Conservation (phyloP, 2,329 filamentous ascomycete genomes). For the Pseudofabraea citricarpa region DNA sequence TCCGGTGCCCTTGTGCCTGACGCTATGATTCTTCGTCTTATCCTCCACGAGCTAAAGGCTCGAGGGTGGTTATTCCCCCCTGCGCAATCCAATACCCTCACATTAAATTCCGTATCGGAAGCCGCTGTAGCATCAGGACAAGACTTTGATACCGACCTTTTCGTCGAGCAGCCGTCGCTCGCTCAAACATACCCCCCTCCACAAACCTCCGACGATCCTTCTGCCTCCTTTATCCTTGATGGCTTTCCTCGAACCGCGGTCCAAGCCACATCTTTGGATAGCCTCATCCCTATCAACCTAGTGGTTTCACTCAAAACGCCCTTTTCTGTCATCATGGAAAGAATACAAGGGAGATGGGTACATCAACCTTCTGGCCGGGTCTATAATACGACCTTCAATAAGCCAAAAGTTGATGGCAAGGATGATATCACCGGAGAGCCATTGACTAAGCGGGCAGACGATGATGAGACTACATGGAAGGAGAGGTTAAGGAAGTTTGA, state of each 20-base stretch:
- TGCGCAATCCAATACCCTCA: conserved; percentile 32
- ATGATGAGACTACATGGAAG: conserved; percentile 82
- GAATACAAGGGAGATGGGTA: conserved; percentile 89
- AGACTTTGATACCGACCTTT: conserved; percentile 23
- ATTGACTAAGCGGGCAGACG: conserved; percentile 77
- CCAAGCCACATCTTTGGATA: conserved; percentile 75
- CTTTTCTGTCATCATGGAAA: conserved; percentile 77
- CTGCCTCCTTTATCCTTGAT: conserved; percentile 90
- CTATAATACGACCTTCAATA: conserved; percentile 93
- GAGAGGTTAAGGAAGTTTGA: conserved; percentile 77
- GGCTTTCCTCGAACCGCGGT: conserved; percentile 86
- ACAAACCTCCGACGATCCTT: conserved; percentile 60
- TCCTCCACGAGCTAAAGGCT: conserved; percentile 79
- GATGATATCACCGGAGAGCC: conserved; percentile 91
- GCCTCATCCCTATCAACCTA: conserved; percentile 88
- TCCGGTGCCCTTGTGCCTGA: conserved; percentile 87
- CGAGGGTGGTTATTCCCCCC: conserved; percentile 72
- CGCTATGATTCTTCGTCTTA: conserved; percentile 84
- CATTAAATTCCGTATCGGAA: conserved; percentile 18
- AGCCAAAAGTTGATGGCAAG: conserved; percentile 71
- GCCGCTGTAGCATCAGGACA: conserved; percentile 35
- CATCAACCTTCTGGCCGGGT: conserved; percentile 87
- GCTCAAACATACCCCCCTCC: conserved; percentile 32
- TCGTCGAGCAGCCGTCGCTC: conserved; percentile 23
- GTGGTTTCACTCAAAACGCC: conserved; percentile 86